Conservation (phyloP, 2,329 filamentous ascomycete genomes). For the Boeremia exigua region DNA sequence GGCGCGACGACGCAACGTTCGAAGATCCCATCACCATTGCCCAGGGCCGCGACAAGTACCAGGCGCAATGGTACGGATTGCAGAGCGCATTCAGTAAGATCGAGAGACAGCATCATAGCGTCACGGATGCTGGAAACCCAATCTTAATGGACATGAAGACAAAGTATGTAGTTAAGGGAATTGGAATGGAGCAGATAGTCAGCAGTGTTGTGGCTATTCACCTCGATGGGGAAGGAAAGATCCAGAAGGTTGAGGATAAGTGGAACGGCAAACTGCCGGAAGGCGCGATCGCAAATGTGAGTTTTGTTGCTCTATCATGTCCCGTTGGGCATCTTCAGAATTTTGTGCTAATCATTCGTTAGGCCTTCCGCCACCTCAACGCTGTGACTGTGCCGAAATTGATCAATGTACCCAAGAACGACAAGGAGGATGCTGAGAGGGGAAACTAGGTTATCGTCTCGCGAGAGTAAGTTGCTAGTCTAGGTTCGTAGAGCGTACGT, state of each 20-base stretch:
- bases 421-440: constrained; percentile 58
- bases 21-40: constrained; percentile 65
- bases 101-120: constrained; percentile 60
- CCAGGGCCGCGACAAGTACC: constrained; percentile 59
- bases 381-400: constrained; percentile 59
- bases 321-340: background rate
- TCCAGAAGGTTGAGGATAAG: constrained; percentile 60
- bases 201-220: constrained; percentile 57
- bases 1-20: constrained; percentile 65
- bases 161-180: constrained; percentile 60
- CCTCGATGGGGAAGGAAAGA: constrained; percentile 52
- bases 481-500: constrained; percentile 20
- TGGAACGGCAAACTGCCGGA: constrained; percentile 63
- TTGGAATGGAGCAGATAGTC: constrained; percentile 59
- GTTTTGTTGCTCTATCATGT: constrained; percentile 42
- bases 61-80: constrained; percentile 65
- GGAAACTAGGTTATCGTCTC: constrained; percentile 45
- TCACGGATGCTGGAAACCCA: constrained; percentile 64
- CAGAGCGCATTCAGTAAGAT: constrained; percentile 65
- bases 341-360: constrained; percentile 35
- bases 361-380: constrained; percentile 62
- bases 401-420: constrained; percentile 60
- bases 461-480: constrained; percentile 13
- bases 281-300: constrained; percentile 57
- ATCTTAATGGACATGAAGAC: constrained; percentile 63